phyloP scores from a whole-genome alignment of 306 rosid genomes.

The Cucumis hystrix region DNA sequence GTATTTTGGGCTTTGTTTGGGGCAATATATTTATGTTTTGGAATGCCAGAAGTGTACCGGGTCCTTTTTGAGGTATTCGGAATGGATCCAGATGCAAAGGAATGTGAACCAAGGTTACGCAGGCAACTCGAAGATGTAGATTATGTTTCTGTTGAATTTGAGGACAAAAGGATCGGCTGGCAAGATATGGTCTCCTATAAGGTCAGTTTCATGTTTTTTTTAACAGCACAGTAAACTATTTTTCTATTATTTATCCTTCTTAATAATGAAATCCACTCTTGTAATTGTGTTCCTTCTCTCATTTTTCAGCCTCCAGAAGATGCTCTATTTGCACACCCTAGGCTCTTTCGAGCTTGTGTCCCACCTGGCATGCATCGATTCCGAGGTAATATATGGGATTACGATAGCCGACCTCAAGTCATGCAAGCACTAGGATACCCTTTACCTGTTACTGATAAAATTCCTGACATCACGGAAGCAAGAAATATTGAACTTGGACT shows the following conservation, averaged over 20 bases:
- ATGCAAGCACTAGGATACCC: slow-evolving; percentile 71
- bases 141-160: slow-evolving; percentile 80
- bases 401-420: slow-evolving; percentile 61
- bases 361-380: slow-evolving; percentile 96
- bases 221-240: neutral
- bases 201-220: slow-evolving; percentile 33
- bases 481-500: slow-evolving; percentile 90
- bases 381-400: slow-evolving; percentile 95
- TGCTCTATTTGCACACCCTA: slow-evolving; percentile 85
- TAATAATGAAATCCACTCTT: neutral
- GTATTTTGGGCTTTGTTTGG: slow-evolving; percentile 98
- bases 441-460: slow-evolving; percentile 42
- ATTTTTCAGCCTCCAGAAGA: slow-evolving; percentile 79
- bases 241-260: neutral
- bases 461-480: slow-evolving; percentile 69
- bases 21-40: slow-evolving; percentile 89
- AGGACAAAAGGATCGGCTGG: slow-evolving; percentile 72
- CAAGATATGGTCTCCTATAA: slow-evolving; percentile 76
- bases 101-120: slow-evolving; percentile 71
- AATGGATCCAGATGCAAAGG: slow-evolving; percentile 85
- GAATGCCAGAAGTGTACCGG: slow-evolving; percentile 90
- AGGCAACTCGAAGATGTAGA: slow-evolving; percentile 95
- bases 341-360: slow-evolving; percentile 92
- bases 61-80: slow-evolving; percentile 97
- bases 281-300: neutral